A percentile compares a stretch with the other conserved stretches of the same genome.
These are phyloP conservation scores for Phytopythium vexans DNA, from an alignment of 352 stramenopile genomes.

Conservation along the genomic window DNA sequence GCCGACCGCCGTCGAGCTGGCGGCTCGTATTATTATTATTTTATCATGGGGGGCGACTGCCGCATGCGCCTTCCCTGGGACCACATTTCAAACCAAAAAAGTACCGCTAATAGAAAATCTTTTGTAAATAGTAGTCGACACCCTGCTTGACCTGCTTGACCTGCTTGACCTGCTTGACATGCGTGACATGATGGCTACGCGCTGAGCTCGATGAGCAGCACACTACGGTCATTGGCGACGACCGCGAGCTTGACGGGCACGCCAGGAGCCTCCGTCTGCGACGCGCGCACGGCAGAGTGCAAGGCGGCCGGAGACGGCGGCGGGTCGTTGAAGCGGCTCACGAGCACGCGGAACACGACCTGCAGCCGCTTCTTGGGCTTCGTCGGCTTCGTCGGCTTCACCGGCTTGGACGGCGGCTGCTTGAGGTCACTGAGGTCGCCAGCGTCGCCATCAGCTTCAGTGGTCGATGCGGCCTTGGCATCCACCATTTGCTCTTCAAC, in stretches of 20 bases:
- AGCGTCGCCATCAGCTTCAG: background rate
- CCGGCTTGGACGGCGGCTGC: background rate
- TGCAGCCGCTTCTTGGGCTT: constrained; percentile 34
- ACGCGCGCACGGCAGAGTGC: constrained; percentile 1
- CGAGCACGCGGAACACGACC: constrained; percentile 54
- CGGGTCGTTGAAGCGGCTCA: constrained; percentile 41
- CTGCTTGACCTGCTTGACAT: constrained; percentile 2
- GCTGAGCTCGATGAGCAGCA: constrained; percentile 61
- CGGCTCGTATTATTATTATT: constrained; percentile 44
- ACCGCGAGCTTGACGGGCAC: constrained; percentile 66
- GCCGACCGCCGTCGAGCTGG: too few species aligned
- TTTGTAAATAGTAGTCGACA: background rate
- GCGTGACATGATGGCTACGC: constrained; percentile 5
- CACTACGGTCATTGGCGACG: constrained; percentile 44
- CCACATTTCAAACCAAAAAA: constrained; percentile 7
- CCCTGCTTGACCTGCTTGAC: background rate
- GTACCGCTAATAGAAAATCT: background rate
- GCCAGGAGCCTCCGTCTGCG: background rate
- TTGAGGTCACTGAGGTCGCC: background rate
- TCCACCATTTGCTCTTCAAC: too few species aligned
- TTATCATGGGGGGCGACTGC: too few species aligned
- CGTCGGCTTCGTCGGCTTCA: constrained; percentile 23
- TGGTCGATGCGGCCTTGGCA: background rate
- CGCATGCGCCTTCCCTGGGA: too few species aligned
- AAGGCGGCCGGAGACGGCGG: constrained; percentile 25